These are phyloP conservation scores for Eimeria nieschulzi DNA, from an alignment of 169 alveolate species.

Conservation along the genomic window DNA sequence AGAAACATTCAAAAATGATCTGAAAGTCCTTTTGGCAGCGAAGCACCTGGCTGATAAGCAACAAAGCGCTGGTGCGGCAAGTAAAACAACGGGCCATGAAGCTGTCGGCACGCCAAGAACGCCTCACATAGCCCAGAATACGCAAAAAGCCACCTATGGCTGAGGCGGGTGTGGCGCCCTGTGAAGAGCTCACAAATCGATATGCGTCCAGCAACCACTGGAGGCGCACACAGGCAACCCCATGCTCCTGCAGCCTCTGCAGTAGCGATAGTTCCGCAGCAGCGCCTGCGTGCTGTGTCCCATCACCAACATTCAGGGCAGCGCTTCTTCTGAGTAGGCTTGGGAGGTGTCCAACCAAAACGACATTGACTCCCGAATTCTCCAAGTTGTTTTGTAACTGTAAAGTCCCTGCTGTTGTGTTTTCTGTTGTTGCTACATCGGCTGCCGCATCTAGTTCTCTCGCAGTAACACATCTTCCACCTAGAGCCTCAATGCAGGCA, in stretches of 20 bases:
- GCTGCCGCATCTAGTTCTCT: background rate
- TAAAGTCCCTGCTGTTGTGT: background rate
- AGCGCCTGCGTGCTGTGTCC: background rate
- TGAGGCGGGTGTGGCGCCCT: too few species aligned
- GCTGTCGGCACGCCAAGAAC: too few species aligned
- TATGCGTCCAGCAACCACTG: conserved; percentile 56
- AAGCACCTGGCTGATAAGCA: too few species aligned
- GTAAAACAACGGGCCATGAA: too few species aligned
- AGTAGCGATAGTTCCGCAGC: background rate
- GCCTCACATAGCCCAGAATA: too few species aligned
- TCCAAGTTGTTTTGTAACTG: background rate
- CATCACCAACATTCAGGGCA: background rate
- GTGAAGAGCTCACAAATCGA: conserved; percentile 11
- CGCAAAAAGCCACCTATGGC: too few species aligned
- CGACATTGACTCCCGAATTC: conserved; percentile 8
- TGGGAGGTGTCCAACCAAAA: conserved; percentile 33
- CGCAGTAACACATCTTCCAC: conserved; percentile 37
- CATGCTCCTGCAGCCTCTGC: conserved; percentile 30
- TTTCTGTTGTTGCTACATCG: conserved; percentile 16
- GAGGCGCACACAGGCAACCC: conserved; percentile 41
- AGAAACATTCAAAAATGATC: too few species aligned
- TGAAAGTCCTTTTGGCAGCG: too few species aligned
- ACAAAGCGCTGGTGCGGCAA: too few species aligned
- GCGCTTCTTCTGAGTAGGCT: background rate
- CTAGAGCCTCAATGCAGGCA: conserved; percentile 48